Evolutionary conservation across 1,284 basidiomycete genomes (phyloP), one percentile per base, ranked within the genome.

Genomic region (Blastosporella zonata): DNA sequence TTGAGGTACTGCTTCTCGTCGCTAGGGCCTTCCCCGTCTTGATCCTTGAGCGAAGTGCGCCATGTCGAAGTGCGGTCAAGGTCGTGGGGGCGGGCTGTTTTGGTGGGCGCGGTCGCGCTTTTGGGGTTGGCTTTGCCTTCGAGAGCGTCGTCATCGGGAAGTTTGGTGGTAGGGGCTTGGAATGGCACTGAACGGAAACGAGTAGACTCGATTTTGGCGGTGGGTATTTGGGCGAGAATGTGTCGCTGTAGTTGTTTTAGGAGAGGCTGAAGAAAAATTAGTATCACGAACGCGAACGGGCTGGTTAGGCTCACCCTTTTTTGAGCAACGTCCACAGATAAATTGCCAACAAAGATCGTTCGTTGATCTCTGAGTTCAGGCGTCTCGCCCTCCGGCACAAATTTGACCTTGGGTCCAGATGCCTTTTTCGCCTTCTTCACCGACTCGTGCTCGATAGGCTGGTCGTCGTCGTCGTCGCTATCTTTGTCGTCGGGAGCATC

Each of bases 311-410:
- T 56, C 65, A 93, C 93, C 66, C 84, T 86, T 59, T 79, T 83
- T 47, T 87, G 87, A 13, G 82, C 84, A 6, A 89, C 80, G 4
- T 89, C 84, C 1, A 90, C 73, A 2, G 86, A 81, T 0, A 98
- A 71, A 64, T 98, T 98, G 8, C 96, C 96, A n/a, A 99, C 69
- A 64, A 98, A 99, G 44, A 97, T 74, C 1, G 95, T 97, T 22
- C 95, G 80, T 15, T 79, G 75, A 62, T 97, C 84, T 43, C 87
- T 77, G 50, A 80, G 81, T 47, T 80, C 82, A 8, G 75, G 61
- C 0, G 85, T 86, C 67, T 95, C 92, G 45, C 79, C 81, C 20
- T 68, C 57, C 0, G 88, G 89, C 0, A 75, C 71, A 57, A 75
- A 78, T 52, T 66, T 68, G 43, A 59, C 49, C 51, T 69, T 71